Evolutionary conservation across 139 green algal species (phyloP).

Genomic region (Coelastrella sp.): DNA sequence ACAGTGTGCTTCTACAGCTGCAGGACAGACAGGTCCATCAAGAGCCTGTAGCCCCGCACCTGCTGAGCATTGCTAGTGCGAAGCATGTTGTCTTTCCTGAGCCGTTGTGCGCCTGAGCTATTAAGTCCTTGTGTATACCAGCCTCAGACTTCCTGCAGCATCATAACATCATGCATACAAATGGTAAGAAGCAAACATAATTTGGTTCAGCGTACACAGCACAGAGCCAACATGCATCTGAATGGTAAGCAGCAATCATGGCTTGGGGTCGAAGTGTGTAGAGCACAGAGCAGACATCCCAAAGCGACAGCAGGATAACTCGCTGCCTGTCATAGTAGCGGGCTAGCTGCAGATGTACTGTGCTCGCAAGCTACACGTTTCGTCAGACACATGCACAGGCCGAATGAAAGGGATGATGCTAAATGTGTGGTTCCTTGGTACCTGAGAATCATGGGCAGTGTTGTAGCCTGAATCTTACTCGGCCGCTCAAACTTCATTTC

Average conservation of each 20-base stretch:
- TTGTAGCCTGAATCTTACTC: slow-evolving; percentile 93
- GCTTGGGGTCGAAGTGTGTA: too few species aligned
- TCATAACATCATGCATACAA: too few species aligned
- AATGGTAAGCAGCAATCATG: too few species aligned
- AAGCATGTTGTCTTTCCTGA: slow-evolving; percentile 99
- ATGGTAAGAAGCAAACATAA: background rate
- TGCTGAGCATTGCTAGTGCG: slow-evolving; percentile 95
- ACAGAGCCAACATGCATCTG: background rate
- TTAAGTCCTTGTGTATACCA: slow-evolving; percentile 75
- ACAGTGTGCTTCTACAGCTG: background rate
- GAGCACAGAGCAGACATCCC: too few species aligned
- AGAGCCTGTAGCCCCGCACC: slow-evolving; percentile 21
- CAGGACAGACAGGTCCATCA: too few species aligned
- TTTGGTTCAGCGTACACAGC: slow-evolving; percentile 58
- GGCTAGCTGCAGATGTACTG: too few species aligned
- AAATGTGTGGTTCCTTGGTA: background rate
- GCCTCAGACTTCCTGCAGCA: slow-evolving; percentile 8
- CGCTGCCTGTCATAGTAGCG: too few species aligned
- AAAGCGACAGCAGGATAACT: too few species aligned
- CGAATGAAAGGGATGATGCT: too few species aligned
- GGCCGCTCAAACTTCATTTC: slow-evolving; percentile 99
- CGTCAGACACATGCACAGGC: too few species aligned
- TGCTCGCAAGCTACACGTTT: too few species aligned
- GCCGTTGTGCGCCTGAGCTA: slow-evolving; percentile 97
- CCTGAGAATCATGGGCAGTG: slow-evolving; percentile 97